Percentiles rank a stretch among this genome's conserved stretches.
Evolutionary conservation across 2,329 filamentous ascomycete species (phyloP).

Genomic region (Incumbomyces delicatus): DNA sequence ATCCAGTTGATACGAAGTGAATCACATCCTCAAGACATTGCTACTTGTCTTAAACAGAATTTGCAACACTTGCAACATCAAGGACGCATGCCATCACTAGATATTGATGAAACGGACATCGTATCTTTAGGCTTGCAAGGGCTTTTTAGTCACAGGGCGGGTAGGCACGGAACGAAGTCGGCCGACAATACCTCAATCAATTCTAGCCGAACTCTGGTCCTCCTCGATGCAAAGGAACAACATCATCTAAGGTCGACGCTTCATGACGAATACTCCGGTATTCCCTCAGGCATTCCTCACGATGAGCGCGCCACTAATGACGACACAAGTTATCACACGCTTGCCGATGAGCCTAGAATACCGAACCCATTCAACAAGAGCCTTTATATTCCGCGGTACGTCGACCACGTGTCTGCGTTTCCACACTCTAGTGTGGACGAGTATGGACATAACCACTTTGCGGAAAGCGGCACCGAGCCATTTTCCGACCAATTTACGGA

Average conservation of each 20-base stretch:
- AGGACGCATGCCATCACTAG: neutral
- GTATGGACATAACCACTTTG: too few species aligned
- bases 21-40: slow-evolving; percentile 3
- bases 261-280: too few species aligned
- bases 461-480: too few species aligned
- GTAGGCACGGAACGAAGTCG: neutral
- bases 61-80: neutral
- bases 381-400: too few species aligned
- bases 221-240: neutral
- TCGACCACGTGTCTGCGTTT: too few species aligned
- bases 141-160: slow-evolving; percentile 4
- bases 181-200: neutral
- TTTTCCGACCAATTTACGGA: too few species aligned
- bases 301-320: too few species aligned
- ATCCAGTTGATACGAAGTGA: slow-evolving; percentile 2
- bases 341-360: too few species aligned
- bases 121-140: slow-evolving; percentile 7
- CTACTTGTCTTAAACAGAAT: slow-evolving; percentile 2
- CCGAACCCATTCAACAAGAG: too few species aligned
- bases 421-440: too few species aligned
- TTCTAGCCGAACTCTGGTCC: neutral
- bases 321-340: too few species aligned
- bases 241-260: neutral
- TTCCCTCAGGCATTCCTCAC: too few species aligned
- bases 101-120: slow-evolving; percentile 3